Percentiles rank a stretch among this genome's conserved stretches.
Conservation (phyloP, 495 filamentous ascomycete species). For the Aspergillus asperescens region DNA sequence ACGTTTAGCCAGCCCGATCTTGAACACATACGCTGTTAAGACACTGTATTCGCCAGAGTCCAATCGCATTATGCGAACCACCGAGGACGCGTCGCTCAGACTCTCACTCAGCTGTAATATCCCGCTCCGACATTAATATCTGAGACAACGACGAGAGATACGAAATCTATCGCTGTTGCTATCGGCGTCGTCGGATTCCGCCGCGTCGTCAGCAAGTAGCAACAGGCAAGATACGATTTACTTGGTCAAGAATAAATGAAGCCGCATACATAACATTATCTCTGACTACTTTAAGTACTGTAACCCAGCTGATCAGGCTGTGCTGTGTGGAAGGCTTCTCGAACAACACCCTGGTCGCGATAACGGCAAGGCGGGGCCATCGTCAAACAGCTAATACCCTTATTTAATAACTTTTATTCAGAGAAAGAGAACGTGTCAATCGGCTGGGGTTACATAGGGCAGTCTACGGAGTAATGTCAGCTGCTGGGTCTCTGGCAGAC, state of each 20-base stretch:
- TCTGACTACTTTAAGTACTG: too few species aligned
- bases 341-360: constrained; percentile 5
- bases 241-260: too few species aligned
- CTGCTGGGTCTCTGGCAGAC: too few species aligned
- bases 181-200: not conserved
- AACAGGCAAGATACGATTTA: too few species aligned
- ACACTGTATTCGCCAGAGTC: too few species aligned
- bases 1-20: not conserved
- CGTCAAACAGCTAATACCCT: not conserved
- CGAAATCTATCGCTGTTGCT: not conserved
- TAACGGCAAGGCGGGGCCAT: not conserved
- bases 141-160: not conserved
- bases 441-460: not conserved
- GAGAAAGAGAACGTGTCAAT: too few species aligned
- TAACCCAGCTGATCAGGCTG: not conserved
- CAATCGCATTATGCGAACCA: not conserved
- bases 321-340: constrained; percentile 7
- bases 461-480: too few species aligned
- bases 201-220: not conserved
- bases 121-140: not conserved
- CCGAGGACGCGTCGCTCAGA: not conserved
- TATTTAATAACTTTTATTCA: not conserved
- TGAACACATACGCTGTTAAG: too few species aligned
- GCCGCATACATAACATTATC: too few species aligned
- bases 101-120: not conserved